Evolutionary conservation across 2,329 filamentous ascomycete genomes (phyloP), one percentile per base, ranked within the genome.

Genomic region (Venturia effusa): DNA sequence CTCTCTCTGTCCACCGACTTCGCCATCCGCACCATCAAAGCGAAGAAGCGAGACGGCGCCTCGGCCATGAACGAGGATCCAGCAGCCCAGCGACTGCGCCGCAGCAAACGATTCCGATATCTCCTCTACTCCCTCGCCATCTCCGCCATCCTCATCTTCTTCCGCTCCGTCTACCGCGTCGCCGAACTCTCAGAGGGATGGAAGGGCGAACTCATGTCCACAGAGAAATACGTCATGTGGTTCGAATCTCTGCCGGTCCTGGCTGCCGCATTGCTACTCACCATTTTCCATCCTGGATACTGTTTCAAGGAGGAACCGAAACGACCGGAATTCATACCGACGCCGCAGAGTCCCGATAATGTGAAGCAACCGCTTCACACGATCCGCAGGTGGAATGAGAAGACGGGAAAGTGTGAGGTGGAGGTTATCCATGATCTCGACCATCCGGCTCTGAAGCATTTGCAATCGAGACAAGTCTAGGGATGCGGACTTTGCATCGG

Each of bases 131-230:
- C 66, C 17, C 64, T 71, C 54, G 59, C 55, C 19, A 37, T 67
- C 7, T 63, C 66, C 17, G 68, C 63, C 57, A 4, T 64, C n/a
- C 61, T 64, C 51, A 67, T 64, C 63, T 61, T 71, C 19, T 64
- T 67, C 59, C 67, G 72, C 41, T 72, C 71, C 61, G 66, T 72
- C 67, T 70, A 70, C 63, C 84, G 83, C 68, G 82, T 87, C 62
- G 81, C 80, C 1, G 84, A 87, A 71, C 85, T 87, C 82, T 80
- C 81, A 1, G 82, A 83, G 30, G 84, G 85, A 27, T 88, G 84
- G 84, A 84, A 84, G 15, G 86, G 84, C 73, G 70, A 77, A 19
- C 82, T 87, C 71, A 87, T 87, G 83, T 82, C 84, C 67, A 80
- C 86, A 71, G 77, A 87, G 74, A 75, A 77, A 54, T 81, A 80